Evolutionary conservation across 1,139 yeast species (phyloP).

Genomic region (Sugiyamaella japonica): DNA sequence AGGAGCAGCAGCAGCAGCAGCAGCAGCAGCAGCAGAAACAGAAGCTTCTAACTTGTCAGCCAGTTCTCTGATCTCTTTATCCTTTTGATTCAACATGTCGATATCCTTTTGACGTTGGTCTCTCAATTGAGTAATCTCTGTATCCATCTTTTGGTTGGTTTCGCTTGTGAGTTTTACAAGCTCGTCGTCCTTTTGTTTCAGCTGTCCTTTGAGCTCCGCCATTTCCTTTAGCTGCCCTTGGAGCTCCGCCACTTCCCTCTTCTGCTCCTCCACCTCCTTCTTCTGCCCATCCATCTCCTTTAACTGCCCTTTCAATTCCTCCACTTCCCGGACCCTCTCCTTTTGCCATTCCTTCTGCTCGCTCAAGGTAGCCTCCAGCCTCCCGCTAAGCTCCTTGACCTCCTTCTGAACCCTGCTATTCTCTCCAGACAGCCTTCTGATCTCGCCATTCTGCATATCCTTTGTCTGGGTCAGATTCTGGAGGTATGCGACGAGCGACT

Average conservation of each 20-base stretch:
- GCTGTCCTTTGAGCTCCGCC: slow-evolving; percentile 2
- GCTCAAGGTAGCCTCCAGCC: slow-evolving; percentile 1
- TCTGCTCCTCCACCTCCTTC: not conserved
- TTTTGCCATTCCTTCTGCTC: not conserved
- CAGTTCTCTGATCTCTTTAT: not conserved
- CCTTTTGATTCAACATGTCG: not conserved
- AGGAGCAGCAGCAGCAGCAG: not conserved
- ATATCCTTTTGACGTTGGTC: slow-evolving; percentile 5
- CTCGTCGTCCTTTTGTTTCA: not conserved
- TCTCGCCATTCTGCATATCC: slow-evolving; percentile 56
- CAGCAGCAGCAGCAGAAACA: not conserved
- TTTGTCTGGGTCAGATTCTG: slow-evolving; percentile 62
- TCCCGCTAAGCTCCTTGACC: slow-evolving; percentile 22
- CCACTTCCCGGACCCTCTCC: not conserved
- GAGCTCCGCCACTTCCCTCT: not conserved
- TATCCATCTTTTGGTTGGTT: not conserved
- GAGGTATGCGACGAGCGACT: slow-evolving; percentile 66
- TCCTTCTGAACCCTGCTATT: slow-evolving; percentile 17
- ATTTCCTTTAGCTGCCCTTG: slow-evolving; percentile 5
- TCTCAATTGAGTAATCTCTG: slow-evolving; percentile 13
- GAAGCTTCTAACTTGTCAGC: not conserved
- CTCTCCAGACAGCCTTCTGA: slow-evolving; percentile 43
- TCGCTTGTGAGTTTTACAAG: too few species aligned
- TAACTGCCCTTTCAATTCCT: not conserved
- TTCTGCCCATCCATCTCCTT: not conserved